A percentile compares a stretch with the other conserved stretches of the same genome.
Evolutionary conservation across 306 rosid species (phyloP).

Genomic region (Parietaria judaica): DNA sequence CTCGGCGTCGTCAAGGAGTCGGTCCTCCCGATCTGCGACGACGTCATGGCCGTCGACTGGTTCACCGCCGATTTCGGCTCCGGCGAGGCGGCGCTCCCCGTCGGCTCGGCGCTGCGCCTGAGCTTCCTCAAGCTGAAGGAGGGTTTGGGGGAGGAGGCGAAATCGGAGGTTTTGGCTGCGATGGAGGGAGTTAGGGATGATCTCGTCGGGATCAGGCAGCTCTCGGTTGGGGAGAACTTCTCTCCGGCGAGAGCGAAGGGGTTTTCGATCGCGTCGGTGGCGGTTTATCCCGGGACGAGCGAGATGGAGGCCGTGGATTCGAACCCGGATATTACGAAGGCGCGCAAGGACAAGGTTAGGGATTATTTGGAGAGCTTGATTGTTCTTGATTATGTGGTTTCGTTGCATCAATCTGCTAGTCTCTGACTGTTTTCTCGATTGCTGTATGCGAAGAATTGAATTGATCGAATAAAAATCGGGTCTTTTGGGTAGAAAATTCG

Average conservation of each 20-base stretch:
- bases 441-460: neutral
- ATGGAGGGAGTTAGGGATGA: slow-evolving; percentile 39
- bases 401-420: slow-evolving; percentile 41
- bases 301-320: slow-evolving; percentile 54
- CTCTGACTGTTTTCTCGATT: slow-evolving; percentile 33
- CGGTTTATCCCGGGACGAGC: slow-evolving; percentile 33
- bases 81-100: slow-evolving; percentile 11
- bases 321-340: slow-evolving; percentile 32
- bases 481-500: no score
- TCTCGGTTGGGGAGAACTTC: slow-evolving; percentile 62
- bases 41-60: slow-evolving; percentile 93
- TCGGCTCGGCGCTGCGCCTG: slow-evolving; percentile 54
- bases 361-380: slow-evolving; percentile 51
- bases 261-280: slow-evolving; percentile 65
- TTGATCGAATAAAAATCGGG: neutral
- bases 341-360: slow-evolving; percentile 65
- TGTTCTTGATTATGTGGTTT: slow-evolving; percentile 57
- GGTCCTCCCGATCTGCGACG: slow-evolving; percentile 66
- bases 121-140: slow-evolving; percentile 74
- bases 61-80: slow-evolving; percentile 24
- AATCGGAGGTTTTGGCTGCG: slow-evolving; percentile 42
- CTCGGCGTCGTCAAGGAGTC: slow-evolving; percentile 50
- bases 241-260: slow-evolving; percentile 91
- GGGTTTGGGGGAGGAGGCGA: slow-evolving; percentile 18
- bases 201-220: slow-evolving; percentile 44